Base-by-base conservation (phyloP, 208 protist species). In the Herpetomonas muscarum region DNA sequence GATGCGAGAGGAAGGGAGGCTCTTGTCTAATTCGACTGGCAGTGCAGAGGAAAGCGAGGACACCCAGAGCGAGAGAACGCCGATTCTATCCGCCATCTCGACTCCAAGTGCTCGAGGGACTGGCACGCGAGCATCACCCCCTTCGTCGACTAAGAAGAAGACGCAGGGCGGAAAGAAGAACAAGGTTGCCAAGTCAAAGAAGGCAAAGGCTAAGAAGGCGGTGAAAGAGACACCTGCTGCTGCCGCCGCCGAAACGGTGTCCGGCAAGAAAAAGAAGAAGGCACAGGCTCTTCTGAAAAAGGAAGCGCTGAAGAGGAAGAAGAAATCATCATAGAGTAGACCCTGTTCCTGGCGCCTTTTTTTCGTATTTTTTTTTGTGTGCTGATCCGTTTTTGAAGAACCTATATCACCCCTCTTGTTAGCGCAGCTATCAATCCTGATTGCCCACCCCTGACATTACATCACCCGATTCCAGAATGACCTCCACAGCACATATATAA, bases 351-450 rank as follows among this genome's bases (percentile, higher is more conserved):
- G 44, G 3, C 30, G 29, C 15, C 25, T 28, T 34, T 22, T 17
- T n/a, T 19, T 42, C 39, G 36, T 29, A 44, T 51, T 64, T 56
- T 46, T 55, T 41, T 55, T 67, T 54, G 31, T 67, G 48, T 61
- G 47, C 24, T 44, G 46, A 6, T 19, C 31, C 63, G 50, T 41
- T 19, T 17, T 50, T 49, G 3, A 15, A 30, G 9, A 3, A 53
- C 4, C 13, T n/a, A 39, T 39, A 17, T 17, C 34, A 15, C 34
- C 34, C 9, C 19, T 49, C 19, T 49, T 21, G 44, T 49, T 7
- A 7, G 15, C 34, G 7, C 34, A 17, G 7, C 15, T 39, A 17
- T 39, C 34, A 17, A 17, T 39, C 34, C 34, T n/a, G n/a, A n/a
- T n/a, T n/a, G n/a, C n/a, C n/a, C n/a, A n/a, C n/a, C n/a, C n/a